Evolutionary conservation across 495 filamentous ascomycete genomes (phyloP).

Genomic region (Penicillium lagena): DNA sequence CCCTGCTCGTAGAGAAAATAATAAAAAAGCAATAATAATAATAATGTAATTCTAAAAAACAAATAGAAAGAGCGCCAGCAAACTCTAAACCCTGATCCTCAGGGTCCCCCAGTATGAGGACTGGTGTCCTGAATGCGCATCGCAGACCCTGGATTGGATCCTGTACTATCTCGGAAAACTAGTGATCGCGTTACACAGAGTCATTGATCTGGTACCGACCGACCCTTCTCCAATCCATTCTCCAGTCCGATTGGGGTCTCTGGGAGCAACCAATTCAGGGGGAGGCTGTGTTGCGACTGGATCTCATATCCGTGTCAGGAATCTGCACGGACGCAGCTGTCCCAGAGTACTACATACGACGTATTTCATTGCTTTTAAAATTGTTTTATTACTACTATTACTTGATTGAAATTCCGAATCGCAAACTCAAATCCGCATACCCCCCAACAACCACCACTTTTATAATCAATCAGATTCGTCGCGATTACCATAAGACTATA

Average conservation of each 20-base stretch:
- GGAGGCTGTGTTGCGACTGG: conserved; percentile 20
- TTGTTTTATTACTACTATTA: neutral
- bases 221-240: conserved; percentile 13
- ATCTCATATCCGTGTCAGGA: conserved; percentile 5
- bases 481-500: too few relatives aligned
- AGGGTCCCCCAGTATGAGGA: neutral
- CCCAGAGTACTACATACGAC: too few relatives aligned
- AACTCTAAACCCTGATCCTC: conserved; percentile 7
- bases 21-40: neutral
- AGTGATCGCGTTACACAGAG: too few relatives aligned
- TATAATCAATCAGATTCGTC: too few relatives aligned
- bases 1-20: neutral
- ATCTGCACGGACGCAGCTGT: neutral
- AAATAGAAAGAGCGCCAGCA: too few relatives aligned
- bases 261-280: conserved; percentile 15
- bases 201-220: neutral
- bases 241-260: conserved; percentile 5
- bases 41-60: too few relatives aligned
- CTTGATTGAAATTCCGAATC: too few relatives aligned
- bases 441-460: too few relatives aligned
- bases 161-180: neutral
- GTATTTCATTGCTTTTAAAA: too few relatives aligned
- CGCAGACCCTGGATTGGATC: too few relatives aligned
- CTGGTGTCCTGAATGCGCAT: neutral
- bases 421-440: too few relatives aligned